These are phyloP conservation scores for Ustilago crameri DNA, from an alignment of 1,284 basidiomycete species.

Conservation along the genomic window DNA sequence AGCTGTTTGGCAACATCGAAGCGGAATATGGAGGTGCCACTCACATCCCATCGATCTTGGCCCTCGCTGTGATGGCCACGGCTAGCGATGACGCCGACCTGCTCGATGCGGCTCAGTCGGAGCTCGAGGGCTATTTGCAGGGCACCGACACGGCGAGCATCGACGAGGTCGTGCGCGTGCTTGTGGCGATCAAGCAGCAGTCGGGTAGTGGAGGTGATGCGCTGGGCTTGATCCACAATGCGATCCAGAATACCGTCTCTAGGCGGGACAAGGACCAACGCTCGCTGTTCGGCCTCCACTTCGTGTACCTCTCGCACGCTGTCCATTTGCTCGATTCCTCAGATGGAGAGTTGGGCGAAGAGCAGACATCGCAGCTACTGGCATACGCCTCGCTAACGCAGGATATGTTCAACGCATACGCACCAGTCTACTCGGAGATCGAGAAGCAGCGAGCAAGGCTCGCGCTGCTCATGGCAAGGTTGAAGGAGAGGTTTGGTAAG, in stretches of 20 bases:
- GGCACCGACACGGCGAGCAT: background rate
- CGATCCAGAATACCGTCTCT: conserved; percentile 16
- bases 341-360: background rate
- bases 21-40: background rate
- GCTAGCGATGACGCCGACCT: conserved; percentile 81
- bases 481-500: conserved; percentile 1
- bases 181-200: conserved; percentile 18
- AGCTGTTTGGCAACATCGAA: conserved; percentile 24
- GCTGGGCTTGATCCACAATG: conserved; percentile 18
- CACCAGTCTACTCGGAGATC: conserved; percentile 18
- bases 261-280: conserved; percentile 12
- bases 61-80: conserved; percentile 86
- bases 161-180: conserved; percentile 16
- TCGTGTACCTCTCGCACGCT: conserved; percentile 25
- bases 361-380: conserved; percentile 9
- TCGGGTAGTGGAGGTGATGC: background rate
- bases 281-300: conserved; percentile 22
- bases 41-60: conserved; percentile 81
- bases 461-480: background rate
- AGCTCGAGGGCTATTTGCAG: conserved; percentile 71
- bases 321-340: background rate
- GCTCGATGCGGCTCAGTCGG: conserved; percentile 85
- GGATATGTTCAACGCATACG: conserved; percentile 21
- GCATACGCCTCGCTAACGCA: conserved; percentile 24
- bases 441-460: conserved; percentile 12